Evolutionary conservation across 805 yeast species (phyloP), one percentile per base, ranked within the genome.

Genomic region (Sugiyamaella chiloensis): DNA sequence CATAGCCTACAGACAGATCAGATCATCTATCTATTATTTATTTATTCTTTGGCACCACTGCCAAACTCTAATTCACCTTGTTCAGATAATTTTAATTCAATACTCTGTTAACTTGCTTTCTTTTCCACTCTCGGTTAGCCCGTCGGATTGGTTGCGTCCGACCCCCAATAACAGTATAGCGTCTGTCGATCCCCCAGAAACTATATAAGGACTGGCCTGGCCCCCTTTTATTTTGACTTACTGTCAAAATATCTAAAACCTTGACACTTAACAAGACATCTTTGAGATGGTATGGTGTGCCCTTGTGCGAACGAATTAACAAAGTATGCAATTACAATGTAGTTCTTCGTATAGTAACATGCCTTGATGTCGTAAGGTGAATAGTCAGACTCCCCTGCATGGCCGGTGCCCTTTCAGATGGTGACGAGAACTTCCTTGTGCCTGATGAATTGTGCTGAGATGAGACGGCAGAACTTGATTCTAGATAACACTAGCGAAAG

Each of bases 401-500:
- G 52, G 51, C 55, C 55, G 55, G 55, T 52, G 55, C 55, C 54
- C 31, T 31, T 40, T 41, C 17, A 6, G 8, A n/a, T n/a, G n/a
- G n/a, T n/a, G n/a, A n/a, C n/a, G n/a, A n/a, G n/a, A n/a, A n/a
- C n/a, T n/a, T n/a, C n/a, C n/a, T n/a, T n/a, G n/a, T n/a, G n/a
- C n/a, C n/a, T n/a, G n/a, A 11, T 14, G 29, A 24, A 24, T 36
- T 24, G 51, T 47, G 54, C 72, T 68, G 72, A 68, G 71, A 68
- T 56, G 58, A 68, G 46, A 68, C 72, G 71, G 72, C 60, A 54
- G 70, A 65, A 68, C 72, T 68, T 68, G 72, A 68, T 60, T n/a
- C 72, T 67, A 68, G 72, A 60, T 67, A 65, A 65, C 60, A 62
- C 72, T 68, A 67, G 72, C 72, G 72, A 50, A 61, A 67, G 71